Percentiles rank a stretch among this genome's conserved stretches.
Conservation (phyloP, 169 alveolate genomes). For the Plasmodium malariae region DNA sequence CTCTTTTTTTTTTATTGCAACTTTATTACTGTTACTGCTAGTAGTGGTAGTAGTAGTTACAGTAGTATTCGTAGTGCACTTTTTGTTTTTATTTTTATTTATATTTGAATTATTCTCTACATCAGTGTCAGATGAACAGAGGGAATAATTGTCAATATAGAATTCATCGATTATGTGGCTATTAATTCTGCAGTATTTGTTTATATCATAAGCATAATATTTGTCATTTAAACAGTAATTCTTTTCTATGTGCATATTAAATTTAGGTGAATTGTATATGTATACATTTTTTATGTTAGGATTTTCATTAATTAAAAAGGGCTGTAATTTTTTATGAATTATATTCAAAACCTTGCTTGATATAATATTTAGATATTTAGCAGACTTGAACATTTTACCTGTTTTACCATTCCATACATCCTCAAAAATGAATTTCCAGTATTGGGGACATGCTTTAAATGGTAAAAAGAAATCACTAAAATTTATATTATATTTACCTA, state of each 20-base stretch:
- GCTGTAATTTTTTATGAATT: slow-evolving; percentile 48
- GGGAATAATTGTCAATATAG: slow-evolving; percentile 58
- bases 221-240: slow-evolving; percentile 27
- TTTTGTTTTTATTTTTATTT: neutral
- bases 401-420: slow-evolving; percentile 68
- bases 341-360: slow-evolving; percentile 15
- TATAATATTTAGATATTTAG: slow-evolving; percentile 33
- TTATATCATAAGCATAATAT: slow-evolving; percentile 19
- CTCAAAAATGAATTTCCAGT: slow-evolving; percentile 73
- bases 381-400: slow-evolving; percentile 43
- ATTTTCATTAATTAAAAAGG: slow-evolving; percentile 45
- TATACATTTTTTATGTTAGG: slow-evolving; percentile 45
- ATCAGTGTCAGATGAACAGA: slow-evolving; percentile 24
- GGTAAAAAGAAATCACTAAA: slow-evolving; percentile 68
- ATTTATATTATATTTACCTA: slow-evolving; percentile 57
- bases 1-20: neutral
- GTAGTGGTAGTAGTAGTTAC: too few relatives aligned
- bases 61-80: neutral
- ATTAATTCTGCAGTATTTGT: slow-evolving; percentile 14
- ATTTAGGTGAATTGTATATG: slow-evolving; percentile 26
- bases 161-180: slow-evolving; percentile 44
- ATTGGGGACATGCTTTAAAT: slow-evolving; percentile 35
- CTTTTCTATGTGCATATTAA: slow-evolving; percentile 33
- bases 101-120: neutral
- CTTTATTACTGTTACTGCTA: too few relatives aligned